A percentile compares a stretch with the other conserved stretches of the same genome.
Evolutionary conservation across 1,284 basidiomycete species (phyloP).

Genomic region (Apiotrichum gamsii): DNA sequence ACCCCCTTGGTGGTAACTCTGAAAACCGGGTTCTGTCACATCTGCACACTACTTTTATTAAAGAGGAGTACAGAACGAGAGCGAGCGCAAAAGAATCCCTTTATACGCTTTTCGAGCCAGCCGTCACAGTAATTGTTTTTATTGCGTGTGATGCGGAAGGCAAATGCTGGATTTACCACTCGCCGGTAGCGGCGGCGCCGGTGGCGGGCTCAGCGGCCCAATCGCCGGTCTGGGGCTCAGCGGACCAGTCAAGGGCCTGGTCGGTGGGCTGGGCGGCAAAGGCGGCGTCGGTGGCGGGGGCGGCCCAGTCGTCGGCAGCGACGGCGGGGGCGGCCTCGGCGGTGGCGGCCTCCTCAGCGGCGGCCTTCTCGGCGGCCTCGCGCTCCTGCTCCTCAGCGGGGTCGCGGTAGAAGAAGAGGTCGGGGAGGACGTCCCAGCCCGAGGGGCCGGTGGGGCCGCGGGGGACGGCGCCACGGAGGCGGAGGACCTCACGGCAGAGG

Average conservation of each 20-base stretch:
- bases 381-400: slow-evolving; percentile 92
- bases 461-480: slow-evolving; percentile 86
- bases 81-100: background rate
- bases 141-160: too few relatives aligned
- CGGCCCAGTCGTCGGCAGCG: slow-evolving; percentile 69
- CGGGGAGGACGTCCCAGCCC: slow-evolving; percentile 96
- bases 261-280: slow-evolving; percentile 75
- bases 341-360: slow-evolving; percentile 61
- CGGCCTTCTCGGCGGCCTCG: slow-evolving; percentile 87
- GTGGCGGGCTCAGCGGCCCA: slow-evolving; percentile 35
- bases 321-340: slow-evolving; percentile 51
- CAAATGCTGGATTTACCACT: slow-evolving; percentile 34
- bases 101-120: too few relatives aligned
- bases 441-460: slow-evolving; percentile 76
- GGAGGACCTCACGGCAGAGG: slow-evolving; percentile 93
- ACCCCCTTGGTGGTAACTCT: too few relatives aligned
- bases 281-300: slow-evolving; percentile 61
- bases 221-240: slow-evolving; percentile 54
- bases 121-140: too few relatives aligned
- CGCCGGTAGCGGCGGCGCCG: slow-evolving; percentile 22
- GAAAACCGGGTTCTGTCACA: slow-evolving; percentile 12
- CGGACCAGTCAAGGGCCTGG: slow-evolving; percentile 75
- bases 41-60: slow-evolving; percentile 5
- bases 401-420: slow-evolving; percentile 99
- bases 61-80: slow-evolving; percentile 5